These are phyloP conservation scores for Kalmusia sp. DNA, from an alignment of 2,329 filamentous ascomycete genomes.

Conservation along the genomic window DNA sequence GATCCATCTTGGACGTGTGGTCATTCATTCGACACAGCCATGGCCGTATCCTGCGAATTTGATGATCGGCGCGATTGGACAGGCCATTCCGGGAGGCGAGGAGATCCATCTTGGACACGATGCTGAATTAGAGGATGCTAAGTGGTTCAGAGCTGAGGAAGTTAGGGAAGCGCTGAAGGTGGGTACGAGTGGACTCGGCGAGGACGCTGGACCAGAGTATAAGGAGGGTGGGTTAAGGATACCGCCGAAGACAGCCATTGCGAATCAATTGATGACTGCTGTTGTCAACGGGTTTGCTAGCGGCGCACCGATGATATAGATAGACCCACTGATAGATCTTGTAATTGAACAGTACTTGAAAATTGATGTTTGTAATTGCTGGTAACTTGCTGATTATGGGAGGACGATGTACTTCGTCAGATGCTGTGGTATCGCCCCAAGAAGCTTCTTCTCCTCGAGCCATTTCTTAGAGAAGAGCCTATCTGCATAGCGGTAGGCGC, in stretches of 20 bases:
- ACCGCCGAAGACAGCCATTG: constrained; percentile 88
- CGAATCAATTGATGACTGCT: constrained; percentile 83
- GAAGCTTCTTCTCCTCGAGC: constrained; percentile 84
- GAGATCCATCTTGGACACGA: constrained; percentile 84
- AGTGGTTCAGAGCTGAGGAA: constrained; percentile 86
- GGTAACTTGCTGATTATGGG: constrained; percentile 57
- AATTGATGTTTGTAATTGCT: constrained; percentile 12
- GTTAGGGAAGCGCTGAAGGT: constrained; percentile 74
- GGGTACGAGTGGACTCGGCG: constrained; percentile 73
- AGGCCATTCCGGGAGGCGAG: constrained; percentile 82
- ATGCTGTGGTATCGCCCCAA: constrained; percentile 81
- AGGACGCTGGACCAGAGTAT: constrained; percentile 69
- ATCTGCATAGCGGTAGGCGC: constrained; percentile 97
- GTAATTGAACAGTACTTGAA: constrained; percentile 5
- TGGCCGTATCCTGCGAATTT: constrained; percentile 63
- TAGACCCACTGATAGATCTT: constrained; percentile 33
- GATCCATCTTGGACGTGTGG: constrained; percentile 56
- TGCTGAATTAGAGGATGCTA: constrained; percentile 86
- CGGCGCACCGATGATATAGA: constrained; percentile 43
- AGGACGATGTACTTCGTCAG: constrained; percentile 94
- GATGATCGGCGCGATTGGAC: constrained; percentile 75
- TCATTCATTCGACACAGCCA: constrained; percentile 60
- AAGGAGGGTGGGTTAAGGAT: constrained; percentile 79
- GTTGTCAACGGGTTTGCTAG: constrained; percentile 78
- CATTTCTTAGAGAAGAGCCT: constrained; percentile 90